These are phyloP conservation scores for Dovyalis caffra DNA, from an alignment of 345 rosid species.

Conservation along the genomic window DNA sequence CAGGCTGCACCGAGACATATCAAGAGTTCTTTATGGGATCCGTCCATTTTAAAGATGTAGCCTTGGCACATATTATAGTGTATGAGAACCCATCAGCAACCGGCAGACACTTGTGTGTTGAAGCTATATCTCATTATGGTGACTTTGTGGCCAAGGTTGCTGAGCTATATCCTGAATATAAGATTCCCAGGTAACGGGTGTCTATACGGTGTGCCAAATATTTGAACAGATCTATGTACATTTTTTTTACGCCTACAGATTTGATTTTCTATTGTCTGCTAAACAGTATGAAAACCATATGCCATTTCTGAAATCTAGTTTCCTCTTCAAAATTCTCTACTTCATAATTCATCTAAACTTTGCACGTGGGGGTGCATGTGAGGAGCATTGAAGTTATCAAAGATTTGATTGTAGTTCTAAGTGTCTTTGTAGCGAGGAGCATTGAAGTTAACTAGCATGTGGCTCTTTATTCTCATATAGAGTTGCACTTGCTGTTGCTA, in stretches of 20 bases:
- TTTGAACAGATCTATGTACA: not conserved
- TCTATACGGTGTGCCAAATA: not conserved
- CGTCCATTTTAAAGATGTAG: constrained; percentile 90
- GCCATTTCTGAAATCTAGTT: not conserved
- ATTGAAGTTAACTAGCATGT: not conserved
- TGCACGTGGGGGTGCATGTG: no score
- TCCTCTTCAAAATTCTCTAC: not conserved
- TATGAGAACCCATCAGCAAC: constrained; percentile 74
- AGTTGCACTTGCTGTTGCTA: not conserved
- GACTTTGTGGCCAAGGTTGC: constrained; percentile 88
- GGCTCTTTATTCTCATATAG: not conserved
- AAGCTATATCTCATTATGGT: constrained; percentile 86
- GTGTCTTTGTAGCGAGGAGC: no score
- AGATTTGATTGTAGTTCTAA: no score
- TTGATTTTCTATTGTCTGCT: not conserved
- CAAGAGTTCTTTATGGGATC: constrained; percentile 80
- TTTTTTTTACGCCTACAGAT: not conserved
- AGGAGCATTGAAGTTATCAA: no score
- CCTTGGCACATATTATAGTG: constrained; percentile 78
- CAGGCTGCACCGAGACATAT: constrained; percentile 84
- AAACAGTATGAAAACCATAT: not conserved
- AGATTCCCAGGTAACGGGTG: constrained; percentile 57
- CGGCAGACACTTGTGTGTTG: constrained; percentile 88
- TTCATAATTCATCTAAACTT: no score
- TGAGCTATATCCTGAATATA: constrained; percentile 85